Base-by-base conservation (phyloP, 192 early-diverging fungal species). In the Backusella sp. region DNA sequence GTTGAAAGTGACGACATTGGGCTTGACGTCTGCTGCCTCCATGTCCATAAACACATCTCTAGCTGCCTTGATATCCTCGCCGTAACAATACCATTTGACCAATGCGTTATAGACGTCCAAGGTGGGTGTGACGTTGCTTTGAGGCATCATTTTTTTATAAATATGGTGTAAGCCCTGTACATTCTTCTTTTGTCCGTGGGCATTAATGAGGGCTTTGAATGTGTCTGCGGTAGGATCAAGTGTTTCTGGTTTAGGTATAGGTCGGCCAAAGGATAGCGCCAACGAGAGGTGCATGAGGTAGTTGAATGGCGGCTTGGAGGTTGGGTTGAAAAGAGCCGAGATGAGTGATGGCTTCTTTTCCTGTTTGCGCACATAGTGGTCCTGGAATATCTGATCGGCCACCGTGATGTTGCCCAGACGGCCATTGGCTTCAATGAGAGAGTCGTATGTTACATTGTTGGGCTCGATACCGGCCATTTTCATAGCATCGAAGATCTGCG, bases 1-100 rank as follows among this genome's bases (percentile, higher is more conserved):
- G 76, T 83, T 79, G 65, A 83, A 83, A 3, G 82, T 80, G 9
- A 77, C 66, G 6, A 80, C 49, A 32, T 75, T 83, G 46, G 82
- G 82, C 34, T 77, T 70, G 26, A 83, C 28, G 3, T 37, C 62
- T 15, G 36, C 12, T 11, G 34, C 21, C 37, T 80, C 78, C 82
- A 83, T 83, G 12, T 80, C 82, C 9, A 74, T 26, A 41, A 83
- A 80, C 2, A 77, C n/a, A 11, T 73, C 42, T 35, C 69, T 62
- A 7, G 79, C 82, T 15, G 69, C 30, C 11, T 74, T 76, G 6
- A 80, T 35, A 36, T 83, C 78, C 12, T 65, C 59, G 26, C 74
- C 26, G 1, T 75, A 59, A 44, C 78, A 79, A 21, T 80, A 75
- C 82, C 82, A 83, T 52, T 76, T 69, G 37, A 83, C 78, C 15